Evolutionary conservation across 768 basidiomycete species (phyloP), one percentile per base, ranked within the genome.

Genomic region (Baorangia bicolor): DNA sequence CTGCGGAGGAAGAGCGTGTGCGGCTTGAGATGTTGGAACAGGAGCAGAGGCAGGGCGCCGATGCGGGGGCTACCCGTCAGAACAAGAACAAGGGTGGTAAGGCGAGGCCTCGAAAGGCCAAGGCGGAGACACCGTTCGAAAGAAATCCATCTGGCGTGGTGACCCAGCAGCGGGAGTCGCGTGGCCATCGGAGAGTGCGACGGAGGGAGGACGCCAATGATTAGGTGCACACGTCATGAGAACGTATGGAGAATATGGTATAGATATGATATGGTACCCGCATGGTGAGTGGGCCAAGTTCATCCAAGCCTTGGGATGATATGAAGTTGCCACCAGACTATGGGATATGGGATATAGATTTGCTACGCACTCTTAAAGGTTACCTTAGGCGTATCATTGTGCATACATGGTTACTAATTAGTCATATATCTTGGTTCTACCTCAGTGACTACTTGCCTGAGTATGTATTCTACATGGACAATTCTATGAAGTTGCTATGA

Each of bases 1-100:
- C 83, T 1, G 85, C 79, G 8, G 94, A 96, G 70, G 91, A 93
- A 69, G 84, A 82, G 63, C 77, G 89, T 16, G 69, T 90, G n/a
- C 78, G 73, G 59, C 59, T 74, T 33, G 86, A 88, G 69, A 75
- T 76, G 50, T 51, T 45, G 37, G 53, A 28, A 18, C 56, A 49
- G 31, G 57, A 46, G 18, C 49, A 34, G 27, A 33, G 2, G n/a
- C 38, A 5, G 7, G 42, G n/a, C 5, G 33, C 23, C 1, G 7
- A 21, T 11, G 33, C 6, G n/a, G 39, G 21, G 28, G 7, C 33
- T 10, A 10, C 12, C 18, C 42, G 11, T 8, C 46, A 30, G 37
- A 40, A 39, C 25, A 59, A 55, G 57, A 41, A 39, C 42, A 59
- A 31, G 30, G 46, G 55, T 9, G 33, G 39, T 3, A 61, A 49